Conservation (phyloP, 176 grass and related monocot species). For the Saccharum officinarum region DNA sequence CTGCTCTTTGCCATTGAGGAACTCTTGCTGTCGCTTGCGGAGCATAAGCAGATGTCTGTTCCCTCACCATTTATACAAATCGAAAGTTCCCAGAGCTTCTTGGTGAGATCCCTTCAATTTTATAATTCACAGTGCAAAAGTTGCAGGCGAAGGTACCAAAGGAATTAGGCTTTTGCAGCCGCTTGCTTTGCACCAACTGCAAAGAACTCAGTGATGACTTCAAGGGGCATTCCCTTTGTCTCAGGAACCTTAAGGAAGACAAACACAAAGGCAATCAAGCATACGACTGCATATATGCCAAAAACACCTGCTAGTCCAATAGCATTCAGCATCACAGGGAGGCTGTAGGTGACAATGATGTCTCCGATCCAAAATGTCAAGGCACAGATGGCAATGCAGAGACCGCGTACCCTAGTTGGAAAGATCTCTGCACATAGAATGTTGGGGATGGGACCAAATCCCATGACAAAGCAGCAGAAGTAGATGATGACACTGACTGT, state of each 20-base stretch:
- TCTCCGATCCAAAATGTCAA: slow-evolving; percentile 77
- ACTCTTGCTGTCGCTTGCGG: neutral
- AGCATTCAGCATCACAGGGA: slow-evolving; percentile 76
- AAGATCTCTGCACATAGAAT: slow-evolving; percentile 92
- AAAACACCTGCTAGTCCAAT: slow-evolving; percentile 90
- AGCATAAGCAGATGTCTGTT: neutral
- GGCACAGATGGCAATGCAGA: slow-evolving; percentile 87
- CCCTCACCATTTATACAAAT: slow-evolving; percentile 25
- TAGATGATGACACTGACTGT: slow-evolving; percentile 78
- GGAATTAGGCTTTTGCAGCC: slow-evolving; percentile 43
- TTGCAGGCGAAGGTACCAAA: neutral
- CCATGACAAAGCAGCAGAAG: slow-evolving; percentile 94
- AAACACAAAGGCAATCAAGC: slow-evolving; percentile 63
- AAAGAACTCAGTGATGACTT: slow-evolving; percentile 91
- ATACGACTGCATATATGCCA: slow-evolving; percentile 77
- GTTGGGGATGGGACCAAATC: slow-evolving; percentile 86
- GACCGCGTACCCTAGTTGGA: slow-evolving; percentile 76
- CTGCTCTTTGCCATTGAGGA: slow-evolving; percentile 23
- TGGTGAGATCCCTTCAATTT: neutral
- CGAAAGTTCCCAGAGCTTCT: neutral
- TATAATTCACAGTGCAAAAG: slow-evolving; percentile 18
- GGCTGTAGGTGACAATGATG: slow-evolving; percentile 80
- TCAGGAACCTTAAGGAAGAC: slow-evolving; percentile 88
- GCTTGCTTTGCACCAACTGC: slow-evolving; percentile 55
- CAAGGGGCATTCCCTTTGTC: slow-evolving; percentile 92